phyloP scores from a whole-genome alignment of 2,329 filamentous ascomycete genomes.

The Ceratocystis cubensis region DNA sequence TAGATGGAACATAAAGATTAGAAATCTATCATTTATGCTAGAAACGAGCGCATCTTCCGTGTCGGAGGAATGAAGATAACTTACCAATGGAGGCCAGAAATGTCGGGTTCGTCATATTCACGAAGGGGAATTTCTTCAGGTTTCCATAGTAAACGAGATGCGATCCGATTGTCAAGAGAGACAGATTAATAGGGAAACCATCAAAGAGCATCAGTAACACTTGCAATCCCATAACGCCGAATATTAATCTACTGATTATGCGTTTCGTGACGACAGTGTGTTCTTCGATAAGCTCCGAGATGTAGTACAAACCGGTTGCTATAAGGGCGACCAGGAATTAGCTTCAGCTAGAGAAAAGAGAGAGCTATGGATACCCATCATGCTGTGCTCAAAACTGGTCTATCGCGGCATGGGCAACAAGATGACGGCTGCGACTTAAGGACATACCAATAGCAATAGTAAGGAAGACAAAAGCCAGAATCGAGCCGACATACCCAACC shows the following conservation, averaged over 20 bases:
- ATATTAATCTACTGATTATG: constrained; percentile 74
- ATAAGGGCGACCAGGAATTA: constrained; percentile 27
- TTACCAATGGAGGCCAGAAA: constrained; percentile 73
- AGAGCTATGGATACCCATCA: background rate
- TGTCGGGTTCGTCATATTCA: constrained; percentile 75
- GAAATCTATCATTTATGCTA: background rate
- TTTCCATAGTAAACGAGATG: constrained; percentile 85
- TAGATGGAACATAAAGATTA: constrained; percentile 27
- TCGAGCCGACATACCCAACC: constrained; percentile 75
- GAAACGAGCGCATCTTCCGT: background rate
- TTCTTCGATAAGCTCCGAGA: constrained; percentile 95
- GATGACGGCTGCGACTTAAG: background rate
- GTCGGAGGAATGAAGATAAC: constrained; percentile 25
- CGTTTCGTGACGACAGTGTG: constrained; percentile 88
- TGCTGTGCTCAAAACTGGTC: no score
- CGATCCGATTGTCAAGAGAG: constrained; percentile 61
- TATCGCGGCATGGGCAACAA: background rate
- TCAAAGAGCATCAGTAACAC: constrained; percentile 65
- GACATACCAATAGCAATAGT: constrained; percentile 76
- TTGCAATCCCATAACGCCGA: constrained; percentile 64
- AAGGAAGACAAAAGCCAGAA: constrained; percentile 84
- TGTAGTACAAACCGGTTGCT: constrained; percentile 95
- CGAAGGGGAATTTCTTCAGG: constrained; percentile 59
- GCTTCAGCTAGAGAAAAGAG: background rate
- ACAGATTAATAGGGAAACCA: constrained; percentile 67